Conservation (phyloP, 257 asterid genomes). For the Ophiorrhiza pumila region DNA sequence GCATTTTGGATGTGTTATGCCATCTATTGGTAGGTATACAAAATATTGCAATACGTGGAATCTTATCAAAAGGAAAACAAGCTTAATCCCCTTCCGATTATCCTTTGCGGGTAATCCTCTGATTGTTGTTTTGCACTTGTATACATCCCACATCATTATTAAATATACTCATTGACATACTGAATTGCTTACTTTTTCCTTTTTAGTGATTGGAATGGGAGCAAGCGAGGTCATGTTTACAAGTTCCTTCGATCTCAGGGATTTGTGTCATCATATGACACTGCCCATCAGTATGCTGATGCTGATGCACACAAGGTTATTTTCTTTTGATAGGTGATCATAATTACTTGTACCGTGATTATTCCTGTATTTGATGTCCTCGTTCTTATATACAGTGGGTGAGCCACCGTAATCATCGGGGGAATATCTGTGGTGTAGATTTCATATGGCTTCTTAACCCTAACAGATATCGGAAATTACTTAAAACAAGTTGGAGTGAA, state of each 20-base stretch:
- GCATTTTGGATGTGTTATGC: neutral
- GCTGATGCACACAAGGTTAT: slow-evolving; percentile 94
- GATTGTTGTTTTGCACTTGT: neutral
- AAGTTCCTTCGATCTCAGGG: slow-evolving; percentile 97
- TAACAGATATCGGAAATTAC: slow-evolving; percentile 72
- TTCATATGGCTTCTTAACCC: slow-evolving; percentile 99
- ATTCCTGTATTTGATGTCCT: slow-evolving; percentile 25
- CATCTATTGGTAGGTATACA: slow-evolving; percentile 59
- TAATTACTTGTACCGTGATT: neutral
- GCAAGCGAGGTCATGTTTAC: slow-evolving; percentile 92
- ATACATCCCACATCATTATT: neutral
- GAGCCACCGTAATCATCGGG: slow-evolving; percentile 98
- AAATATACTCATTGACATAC: slow-evolving; percentile 17
- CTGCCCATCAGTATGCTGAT: slow-evolving; percentile 95
- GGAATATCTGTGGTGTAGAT: slow-evolving; percentile 97
- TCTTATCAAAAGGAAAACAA: slow-evolving; percentile 79
- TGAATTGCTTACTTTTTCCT: slow-evolving; percentile 13
- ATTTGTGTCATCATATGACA: slow-evolving; percentile 88
- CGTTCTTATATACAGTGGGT: slow-evolving; percentile 64
- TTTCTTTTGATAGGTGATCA: slow-evolving; percentile 11
- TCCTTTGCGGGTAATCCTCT: slow-evolving; percentile 77
- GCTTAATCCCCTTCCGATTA: slow-evolving; percentile 87
- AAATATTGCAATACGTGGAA: slow-evolving; percentile 79
- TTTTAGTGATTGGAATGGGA: slow-evolving; percentile 93
- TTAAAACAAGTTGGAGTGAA: slow-evolving; percentile 92